Evolutionary conservation across 2,329 filamentous ascomycete species (phyloP).

Genomic region (Beauveria bassiana): DNA sequence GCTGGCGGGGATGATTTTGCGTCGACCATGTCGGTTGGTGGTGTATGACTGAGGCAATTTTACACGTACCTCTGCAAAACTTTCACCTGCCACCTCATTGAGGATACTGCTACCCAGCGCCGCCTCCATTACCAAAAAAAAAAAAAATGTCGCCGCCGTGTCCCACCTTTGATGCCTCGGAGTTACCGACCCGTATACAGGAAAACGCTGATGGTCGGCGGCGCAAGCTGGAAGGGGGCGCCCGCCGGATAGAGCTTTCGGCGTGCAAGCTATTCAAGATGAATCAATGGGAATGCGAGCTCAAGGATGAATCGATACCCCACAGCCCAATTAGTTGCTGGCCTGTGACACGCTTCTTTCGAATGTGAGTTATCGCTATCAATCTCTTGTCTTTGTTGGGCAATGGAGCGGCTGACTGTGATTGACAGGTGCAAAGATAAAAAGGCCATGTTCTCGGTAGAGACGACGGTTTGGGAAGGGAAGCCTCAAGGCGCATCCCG

Average conservation of each 20-base stretch:
- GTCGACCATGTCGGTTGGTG: not conserved
- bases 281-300: conserved; percentile 53
- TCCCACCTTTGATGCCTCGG: conserved; percentile 43
- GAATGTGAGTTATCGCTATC: conserved; percentile 38
- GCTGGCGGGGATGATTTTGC: not conserved
- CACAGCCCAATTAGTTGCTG: conserved; percentile 46
- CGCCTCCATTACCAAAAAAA: conserved; percentile 27
- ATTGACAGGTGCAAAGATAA: conserved; percentile 47
- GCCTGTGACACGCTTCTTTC: conserved; percentile 52
- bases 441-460: conserved; percentile 50
- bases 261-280: conserved; percentile 50
- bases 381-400: not conserved
- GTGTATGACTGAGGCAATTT: not conserved
- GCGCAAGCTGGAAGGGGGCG: conserved; percentile 38
- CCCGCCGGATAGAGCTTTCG: conserved; percentile 39
- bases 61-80: conserved; percentile 49
- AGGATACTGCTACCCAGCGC: conserved; percentile 42
- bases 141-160: conserved; percentile 50
- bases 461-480: conserved; percentile 57
- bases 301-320: conserved; percentile 37
- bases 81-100: conserved; percentile 48
- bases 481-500: not conserved
- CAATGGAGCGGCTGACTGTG: conserved; percentile 2
- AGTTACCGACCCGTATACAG: conserved; percentile 44
- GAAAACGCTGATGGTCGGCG: conserved; percentile 39